Evolutionary conservation across 176 grass and related monocot genomes (phyloP).

Genomic region (Rhynchospora tenuis): DNA sequence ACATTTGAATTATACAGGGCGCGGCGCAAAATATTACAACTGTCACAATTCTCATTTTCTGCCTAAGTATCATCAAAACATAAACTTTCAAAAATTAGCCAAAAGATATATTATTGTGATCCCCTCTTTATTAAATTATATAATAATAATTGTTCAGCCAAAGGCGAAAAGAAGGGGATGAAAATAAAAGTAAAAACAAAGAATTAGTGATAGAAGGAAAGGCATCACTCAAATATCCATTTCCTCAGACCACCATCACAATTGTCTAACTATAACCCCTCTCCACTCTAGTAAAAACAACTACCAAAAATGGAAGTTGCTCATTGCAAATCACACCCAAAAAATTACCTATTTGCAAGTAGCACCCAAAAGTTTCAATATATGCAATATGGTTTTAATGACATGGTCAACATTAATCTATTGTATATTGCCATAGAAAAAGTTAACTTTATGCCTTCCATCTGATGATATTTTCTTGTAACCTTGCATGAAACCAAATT

Average conservation of each 20-base stretch:
- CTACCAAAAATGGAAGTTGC: constrained; percentile 19
- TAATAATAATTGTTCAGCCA: constrained; percentile 26
- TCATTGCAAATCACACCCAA: constrained; percentile 1
- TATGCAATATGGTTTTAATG: background rate
- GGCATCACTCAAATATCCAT: constrained; percentile 25
- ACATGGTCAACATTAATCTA: background rate
- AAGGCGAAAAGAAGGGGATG: constrained; percentile 11
- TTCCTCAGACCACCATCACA: constrained; percentile 28
- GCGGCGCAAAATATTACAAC: constrained; percentile 4
- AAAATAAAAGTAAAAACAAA: constrained; percentile 25
- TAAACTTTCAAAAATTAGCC: background rate
- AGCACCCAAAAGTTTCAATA: background rate
- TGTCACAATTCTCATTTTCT: background rate
- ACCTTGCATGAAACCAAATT: background rate
- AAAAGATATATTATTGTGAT: constrained; percentile 14
- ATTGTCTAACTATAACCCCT: constrained; percentile 16
- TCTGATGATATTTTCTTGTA: background rate
- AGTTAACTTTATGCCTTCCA: background rate
- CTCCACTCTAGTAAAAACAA: background rate
- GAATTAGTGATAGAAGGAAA: constrained; percentile 30
- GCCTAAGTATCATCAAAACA: background rate
- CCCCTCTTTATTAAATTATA: constrained; percentile 57
- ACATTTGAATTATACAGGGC: background rate
- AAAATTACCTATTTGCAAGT: constrained; percentile 8
- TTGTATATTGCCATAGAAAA: background rate